Evolutionary conservation across 2,329 filamentous ascomycete species (phyloP), one percentile per base, ranked within the genome.

Genomic region (Trichoderma gracile): DNA sequence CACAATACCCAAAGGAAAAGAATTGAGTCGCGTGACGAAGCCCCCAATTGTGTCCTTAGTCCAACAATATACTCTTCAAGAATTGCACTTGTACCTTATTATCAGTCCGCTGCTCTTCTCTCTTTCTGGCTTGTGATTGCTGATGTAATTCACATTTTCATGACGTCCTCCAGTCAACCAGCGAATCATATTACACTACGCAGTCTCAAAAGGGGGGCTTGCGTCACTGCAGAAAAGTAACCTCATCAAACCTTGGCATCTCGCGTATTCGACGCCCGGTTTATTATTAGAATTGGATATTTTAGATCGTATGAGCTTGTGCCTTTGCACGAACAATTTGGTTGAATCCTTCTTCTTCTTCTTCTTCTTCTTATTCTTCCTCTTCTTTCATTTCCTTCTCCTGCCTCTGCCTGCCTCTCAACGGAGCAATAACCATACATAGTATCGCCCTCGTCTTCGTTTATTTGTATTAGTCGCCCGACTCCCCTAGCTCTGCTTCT

Each of bases 1-100:
- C n/a, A n/a, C n/a, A n/a, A n/a, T n/a, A n/a, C n/a, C n/a, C n/a
- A n/a, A n/a, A n/a, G n/a, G n/a, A n/a, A n/a, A n/a, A n/a, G n/a
- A n/a, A n/a, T n/a, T n/a, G n/a, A 64, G 62, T 64, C 62, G 62
- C 62, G 62, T 64, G 62, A 64, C 55, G 47, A 27, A 33, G 40
- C 53, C 47, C 62, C 55, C 27, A 19, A 64, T 46, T 19, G 42
- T 56, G 17, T 19, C 1, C 21, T 56, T 30, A 43, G 25, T 19
- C 57, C 30, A 49, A 15, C 56, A 6, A 30, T 30, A 6, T 38
- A n/a, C n/a, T n/a, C n/a, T n/a, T n/a, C n/a, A n/a, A n/a, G n/a
- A n/a, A 38, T 9, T 30, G 8, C 30, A 30, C 30, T 30, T 30
- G 30, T 30, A 30, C 30, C 30, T 30, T 30, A 9, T 30, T 30